Percentiles rank a stretch among this genome's conserved stretches.
Conservation (phyloP, 148 eudicot genomes). For the Euryodendron excelsum region DNA sequence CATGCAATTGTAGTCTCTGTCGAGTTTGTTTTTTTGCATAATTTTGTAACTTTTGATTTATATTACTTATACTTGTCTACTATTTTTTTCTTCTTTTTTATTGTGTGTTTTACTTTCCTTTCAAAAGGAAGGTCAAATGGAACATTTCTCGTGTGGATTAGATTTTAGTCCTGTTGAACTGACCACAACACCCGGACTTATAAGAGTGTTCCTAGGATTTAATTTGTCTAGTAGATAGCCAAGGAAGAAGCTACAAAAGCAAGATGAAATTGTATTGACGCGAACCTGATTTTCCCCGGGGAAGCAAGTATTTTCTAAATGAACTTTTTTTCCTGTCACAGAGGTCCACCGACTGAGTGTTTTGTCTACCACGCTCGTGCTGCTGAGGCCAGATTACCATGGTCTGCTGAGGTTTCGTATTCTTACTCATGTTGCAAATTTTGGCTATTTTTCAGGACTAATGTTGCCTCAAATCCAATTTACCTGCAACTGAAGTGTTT, state of each 20-base stretch:
- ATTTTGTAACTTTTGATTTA: too few species aligned
- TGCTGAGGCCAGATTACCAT: slow-evolving; percentile 52
- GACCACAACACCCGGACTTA: background rate
- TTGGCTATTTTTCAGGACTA: background rate
- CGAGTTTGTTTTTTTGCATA: too few species aligned
- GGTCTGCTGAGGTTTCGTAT: slow-evolving; percentile 38
- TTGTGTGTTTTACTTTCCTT: background rate
- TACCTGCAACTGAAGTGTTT: background rate
- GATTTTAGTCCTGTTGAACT: background rate
- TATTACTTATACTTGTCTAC: too few species aligned
- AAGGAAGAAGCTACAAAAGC: background rate
- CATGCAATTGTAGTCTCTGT: too few species aligned
- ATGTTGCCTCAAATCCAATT: background rate
- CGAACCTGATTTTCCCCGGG: background rate
- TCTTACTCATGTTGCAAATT: background rate
- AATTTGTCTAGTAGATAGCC: background rate
- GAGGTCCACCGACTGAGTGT: slow-evolving; percentile 98
- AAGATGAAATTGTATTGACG: background rate
- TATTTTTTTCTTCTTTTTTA: too few species aligned
- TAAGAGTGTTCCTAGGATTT: background rate
- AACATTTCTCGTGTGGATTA: background rate
- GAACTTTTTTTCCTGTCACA: slow-evolving; percentile 25
- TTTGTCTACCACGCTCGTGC: slow-evolving; percentile 90
- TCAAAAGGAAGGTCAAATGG: too few species aligned
- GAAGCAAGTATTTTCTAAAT: background rate